phyloP scores from a whole-genome alignment of 2,329 filamentous ascomycete species.

The Talaromyces sp. region DNA sequence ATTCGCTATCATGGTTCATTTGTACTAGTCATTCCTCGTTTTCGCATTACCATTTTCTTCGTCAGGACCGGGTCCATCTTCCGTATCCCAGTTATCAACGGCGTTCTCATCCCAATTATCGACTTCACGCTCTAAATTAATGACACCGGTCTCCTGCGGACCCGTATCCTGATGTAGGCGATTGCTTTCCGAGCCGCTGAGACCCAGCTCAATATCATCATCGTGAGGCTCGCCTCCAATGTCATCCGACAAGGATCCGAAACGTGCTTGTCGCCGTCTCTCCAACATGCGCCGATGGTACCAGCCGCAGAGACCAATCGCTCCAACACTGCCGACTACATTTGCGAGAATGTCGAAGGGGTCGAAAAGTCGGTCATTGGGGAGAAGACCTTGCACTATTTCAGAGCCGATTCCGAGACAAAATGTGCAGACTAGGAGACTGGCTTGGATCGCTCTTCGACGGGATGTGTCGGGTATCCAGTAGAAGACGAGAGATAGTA shows the following conservation, averaged over 20 bases:
- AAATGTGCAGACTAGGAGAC: conserved; percentile 74
- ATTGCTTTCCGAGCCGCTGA: conserved; percentile 45
- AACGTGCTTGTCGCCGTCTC: conserved; percentile 70
- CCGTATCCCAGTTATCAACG: conserved; percentile 64
- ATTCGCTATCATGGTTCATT: conserved; percentile 12
- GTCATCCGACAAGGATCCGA: conserved; percentile 65
- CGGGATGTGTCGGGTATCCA: conserved; percentile 93
- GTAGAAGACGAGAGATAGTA: conserved; percentile 83
- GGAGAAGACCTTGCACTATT: conserved; percentile 62
- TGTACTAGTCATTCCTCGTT: conserved; percentile 21
- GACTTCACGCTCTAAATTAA: conserved; percentile 76
- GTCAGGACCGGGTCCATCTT: conserved; percentile 43
- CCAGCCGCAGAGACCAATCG: conserved; percentile 74
- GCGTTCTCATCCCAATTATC: conserved; percentile 94
- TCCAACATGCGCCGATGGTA: conserved; percentile 97
- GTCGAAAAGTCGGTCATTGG: conserved; percentile 71
- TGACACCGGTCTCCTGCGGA: conserved; percentile 61
- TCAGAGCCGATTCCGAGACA: conserved; percentile 57
- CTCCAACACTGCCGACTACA: conserved; percentile 71
- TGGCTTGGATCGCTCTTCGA: conserved; percentile 79
- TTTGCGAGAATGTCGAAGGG: conserved; percentile 86
- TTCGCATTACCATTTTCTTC: conserved; percentile 20
- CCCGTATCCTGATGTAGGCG: conserved; percentile 34
- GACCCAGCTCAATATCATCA: conserved; percentile 72
- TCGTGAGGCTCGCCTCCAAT: conserved; percentile 32